Percentiles rank a stretch among this genome's conserved stretches.
Conservation (phyloP, 148 eudicot species). For the Fallopia convolvulus region DNA sequence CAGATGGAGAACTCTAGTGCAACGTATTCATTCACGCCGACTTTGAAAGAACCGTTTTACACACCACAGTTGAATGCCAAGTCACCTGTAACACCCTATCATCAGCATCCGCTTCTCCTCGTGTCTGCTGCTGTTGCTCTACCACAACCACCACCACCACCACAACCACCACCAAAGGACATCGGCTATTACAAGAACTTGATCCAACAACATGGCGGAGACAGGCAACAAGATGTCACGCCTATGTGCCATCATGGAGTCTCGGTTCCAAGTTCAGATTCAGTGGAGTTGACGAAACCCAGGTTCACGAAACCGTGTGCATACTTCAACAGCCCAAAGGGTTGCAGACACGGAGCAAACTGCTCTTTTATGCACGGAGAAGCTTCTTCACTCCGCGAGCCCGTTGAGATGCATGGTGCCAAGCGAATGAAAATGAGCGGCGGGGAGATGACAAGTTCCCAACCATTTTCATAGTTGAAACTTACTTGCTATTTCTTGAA, state of each 20-base stretch:
- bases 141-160: constrained; percentile 17
- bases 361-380: constrained; percentile 54
- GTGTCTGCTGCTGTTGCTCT: background rate
- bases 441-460: constrained; percentile 45
- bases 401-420: constrained; percentile 26
- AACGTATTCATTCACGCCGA: constrained; percentile 16
- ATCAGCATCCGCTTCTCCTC: constrained; percentile 12
- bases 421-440: constrained; percentile 79
- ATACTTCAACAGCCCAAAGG: constrained; percentile 55
- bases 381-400: constrained; percentile 17
- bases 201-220: constrained; percentile 9
- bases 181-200: constrained; percentile 6
- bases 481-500: no score
- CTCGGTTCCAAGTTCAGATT: constrained; percentile 22
- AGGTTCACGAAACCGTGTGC: constrained; percentile 59
- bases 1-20: constrained; percentile 20
- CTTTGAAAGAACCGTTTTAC: constrained; percentile 29
- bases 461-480: constrained; percentile 14
- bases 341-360: constrained; percentile 60
- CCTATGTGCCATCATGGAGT: constrained; percentile 24
- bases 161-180: constrained; percentile 11
- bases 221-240: constrained; percentile 28
- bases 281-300: constrained; percentile 30
- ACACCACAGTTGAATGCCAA: constrained; percentile 21
- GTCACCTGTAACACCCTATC: constrained; percentile 17